These are phyloP conservation scores for Monosporascus sp. DNA, from an alignment of 2,329 filamentous ascomycete species.

Conservation along the genomic window DNA sequence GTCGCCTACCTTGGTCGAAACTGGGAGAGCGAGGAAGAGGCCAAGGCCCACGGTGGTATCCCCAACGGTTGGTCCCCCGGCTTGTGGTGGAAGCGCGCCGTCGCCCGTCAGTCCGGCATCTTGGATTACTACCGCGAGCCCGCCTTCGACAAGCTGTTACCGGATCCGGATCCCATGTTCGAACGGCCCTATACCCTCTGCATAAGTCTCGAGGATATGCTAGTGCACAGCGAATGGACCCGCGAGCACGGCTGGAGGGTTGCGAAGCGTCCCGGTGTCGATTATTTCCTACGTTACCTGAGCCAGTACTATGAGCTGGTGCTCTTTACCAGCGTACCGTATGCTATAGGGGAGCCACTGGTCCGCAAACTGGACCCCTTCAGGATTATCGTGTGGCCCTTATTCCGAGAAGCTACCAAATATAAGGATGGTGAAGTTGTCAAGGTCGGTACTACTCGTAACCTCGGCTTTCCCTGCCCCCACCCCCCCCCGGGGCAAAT, in stretches of 20 bases:
- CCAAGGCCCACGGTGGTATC: conserved; percentile 60
- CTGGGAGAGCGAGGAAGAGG: conserved; percentile 73
- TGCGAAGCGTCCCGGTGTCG: conserved; percentile 88
- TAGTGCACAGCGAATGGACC: conserved; percentile 92
- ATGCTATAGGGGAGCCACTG: conserved; percentile 77
- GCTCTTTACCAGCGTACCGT: conserved; percentile 86
- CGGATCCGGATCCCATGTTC: conserved; percentile 71
- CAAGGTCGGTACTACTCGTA: conserved; percentile 57
- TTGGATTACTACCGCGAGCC: conserved; percentile 94
- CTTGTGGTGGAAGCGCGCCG: conserved; percentile 76
- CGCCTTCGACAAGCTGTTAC: conserved; percentile 87
- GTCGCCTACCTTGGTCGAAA: conserved; percentile 77
- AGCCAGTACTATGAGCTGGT: conserved; percentile 98
- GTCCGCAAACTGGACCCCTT: conserved; percentile 92
- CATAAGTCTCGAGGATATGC: conserved; percentile 84
- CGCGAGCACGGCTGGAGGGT: conserved; percentile 92
- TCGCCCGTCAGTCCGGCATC: conserved; percentile 67
- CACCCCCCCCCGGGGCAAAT: too few relatives aligned
- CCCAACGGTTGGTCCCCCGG: conserved; percentile 73
- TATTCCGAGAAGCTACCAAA: conserved; percentile 94
- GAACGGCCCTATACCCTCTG: conserved; percentile 89
- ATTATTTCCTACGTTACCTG: conserved; percentile 96
- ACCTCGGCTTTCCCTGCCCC: neutral
- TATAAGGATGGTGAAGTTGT: conserved; percentile 95
- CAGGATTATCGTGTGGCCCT: conserved; percentile 89